These are phyloP conservation scores for Furcasterigmium furcatum DNA, from an alignment of 2,329 filamentous ascomycete genomes.

Conservation along the genomic window DNA sequence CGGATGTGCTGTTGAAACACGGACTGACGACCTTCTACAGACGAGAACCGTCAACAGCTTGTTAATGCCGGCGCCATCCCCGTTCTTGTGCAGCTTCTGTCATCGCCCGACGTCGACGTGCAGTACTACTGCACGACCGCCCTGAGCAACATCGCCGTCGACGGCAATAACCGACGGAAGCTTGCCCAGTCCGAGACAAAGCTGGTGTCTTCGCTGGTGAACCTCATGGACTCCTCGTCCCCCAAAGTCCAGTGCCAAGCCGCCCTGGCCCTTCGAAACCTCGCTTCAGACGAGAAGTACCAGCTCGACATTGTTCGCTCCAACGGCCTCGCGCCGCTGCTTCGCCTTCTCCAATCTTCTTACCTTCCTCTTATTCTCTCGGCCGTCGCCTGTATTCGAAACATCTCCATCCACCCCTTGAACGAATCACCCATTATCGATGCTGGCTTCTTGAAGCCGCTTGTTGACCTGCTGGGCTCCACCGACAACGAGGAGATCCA, in stretches of 20 bases:
- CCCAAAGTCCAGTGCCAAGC: conserved; percentile 98
- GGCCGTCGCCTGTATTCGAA: conserved; percentile 95
- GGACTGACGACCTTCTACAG: conserved; percentile 43
- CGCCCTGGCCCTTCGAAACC: conserved; percentile 86
- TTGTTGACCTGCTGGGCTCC: conserved; percentile 90
- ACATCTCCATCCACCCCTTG: conserved; percentile 96
- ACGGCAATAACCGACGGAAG: conserved; percentile 85
- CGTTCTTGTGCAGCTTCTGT: conserved; percentile 90
- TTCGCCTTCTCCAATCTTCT: conserved; percentile 88
- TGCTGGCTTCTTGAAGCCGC: conserved; percentile 87
- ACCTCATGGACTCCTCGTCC: conserved; percentile 95
- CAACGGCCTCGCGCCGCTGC: conserved; percentile 77
- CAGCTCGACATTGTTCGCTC: conserved; percentile 95
- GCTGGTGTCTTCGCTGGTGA: conserved; percentile 88
- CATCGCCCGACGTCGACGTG: conserved; percentile 91
- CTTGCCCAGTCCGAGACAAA: conserved; percentile 87
- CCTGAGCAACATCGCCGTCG: conserved; percentile 96
- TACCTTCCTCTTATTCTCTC: conserved; percentile 95
- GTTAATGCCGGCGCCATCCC: conserved; percentile 98
- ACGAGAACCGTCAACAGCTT: conserved; percentile 96
- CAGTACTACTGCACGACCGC: conserved; percentile 99
- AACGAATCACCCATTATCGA: conserved; percentile 99
- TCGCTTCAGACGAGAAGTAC: conserved; percentile 98
- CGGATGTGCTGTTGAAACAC: not conserved
- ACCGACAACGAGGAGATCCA: conserved; percentile 99